Evolutionary conservation across 2,329 filamentous ascomycete genomes (phyloP), one percentile per base, ranked within the genome.

Genomic region (Knufia petricola): DNA sequence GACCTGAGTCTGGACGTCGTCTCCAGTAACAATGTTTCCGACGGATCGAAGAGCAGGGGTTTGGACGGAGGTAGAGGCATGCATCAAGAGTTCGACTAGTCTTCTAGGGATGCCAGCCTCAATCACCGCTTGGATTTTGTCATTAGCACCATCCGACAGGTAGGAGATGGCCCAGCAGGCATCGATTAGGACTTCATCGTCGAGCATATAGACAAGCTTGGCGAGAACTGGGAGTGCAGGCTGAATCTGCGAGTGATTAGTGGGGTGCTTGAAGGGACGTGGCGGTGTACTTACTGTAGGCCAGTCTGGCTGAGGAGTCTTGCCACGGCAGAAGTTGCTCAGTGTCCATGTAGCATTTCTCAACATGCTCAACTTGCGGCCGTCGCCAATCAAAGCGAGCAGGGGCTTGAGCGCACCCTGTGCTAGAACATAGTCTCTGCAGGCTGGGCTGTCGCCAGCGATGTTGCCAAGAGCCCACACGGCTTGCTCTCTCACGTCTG

Each of bases 161-260:
- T 98, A 98, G 1, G 90, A 96, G 63, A 98, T 96, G 54, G 92
- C 92, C 92, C 92, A 98, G 81, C 92, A 98, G 51, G 92, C 92
- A 69, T 98, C 92, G 62, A 98, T 98, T 52, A 98, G 75, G 51
- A 98, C 92, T 68, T 98, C 92, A 59, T 98, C 92, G 64, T 98
- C 92, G 49, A 98, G 79, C 55, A 92, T 96, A 72, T 98, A 98
- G 53, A 98, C 90, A 30, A 98, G 82, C 76, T 98, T 98, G 59
- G 92, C 81, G 52, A 98, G 81, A 43, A 98, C 89, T 20, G 92
- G 90, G 13, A 98, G 82, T 38, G 92, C 92, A 30, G 92, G 92
- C 46, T 88, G 78, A 65, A 98, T 98, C 88, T 95, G 64, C 58
- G 17, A 38, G 21, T 53, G 53, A 52, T 57, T 37, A 54, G 59